Conservation (phyloP, 2,329 filamentous ascomycete genomes). For the Cordyceps cateniannulata region DNA sequence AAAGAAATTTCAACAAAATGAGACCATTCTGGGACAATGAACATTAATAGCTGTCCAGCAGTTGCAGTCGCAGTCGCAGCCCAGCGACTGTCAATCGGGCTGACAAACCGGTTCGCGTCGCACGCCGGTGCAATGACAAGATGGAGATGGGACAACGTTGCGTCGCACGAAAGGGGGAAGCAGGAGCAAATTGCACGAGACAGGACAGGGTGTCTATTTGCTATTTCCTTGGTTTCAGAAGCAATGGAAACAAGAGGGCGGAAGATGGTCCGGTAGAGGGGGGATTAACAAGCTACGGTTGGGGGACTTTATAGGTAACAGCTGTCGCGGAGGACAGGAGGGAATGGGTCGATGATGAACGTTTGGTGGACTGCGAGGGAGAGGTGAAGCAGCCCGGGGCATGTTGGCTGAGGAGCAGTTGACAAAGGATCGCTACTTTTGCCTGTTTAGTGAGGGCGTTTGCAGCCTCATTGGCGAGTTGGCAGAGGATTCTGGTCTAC, state of each 20-base stretch:
- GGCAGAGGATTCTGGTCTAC: too few species aligned
- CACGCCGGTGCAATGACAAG: not conserved
- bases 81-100: not conserved
- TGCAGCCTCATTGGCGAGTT: not conserved
- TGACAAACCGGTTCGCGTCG: not conserved
- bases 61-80: not conserved
- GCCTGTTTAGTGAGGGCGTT: not conserved
- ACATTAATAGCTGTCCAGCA: not conserved
- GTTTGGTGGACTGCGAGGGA: not conserved
- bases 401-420: not conserved
- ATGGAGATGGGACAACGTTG: not conserved
- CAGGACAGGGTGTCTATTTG: not conserved
- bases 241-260: not conserved
- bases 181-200: not conserved
- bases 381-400: not conserved
- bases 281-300: not conserved
- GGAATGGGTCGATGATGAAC: not conserved
- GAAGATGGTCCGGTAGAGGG: not conserved
- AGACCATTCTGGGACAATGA: not conserved
- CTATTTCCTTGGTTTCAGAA: not conserved
- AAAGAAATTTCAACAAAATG: not conserved
- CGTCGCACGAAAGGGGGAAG: not conserved
- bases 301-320: not conserved
- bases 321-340: not conserved
- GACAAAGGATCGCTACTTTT: not conserved